A percentile compares a stretch with the other conserved stretches of the same genome.
Conservation (phyloP, 1,284 basidiomycete species). For the Tilletia indica region DNA sequence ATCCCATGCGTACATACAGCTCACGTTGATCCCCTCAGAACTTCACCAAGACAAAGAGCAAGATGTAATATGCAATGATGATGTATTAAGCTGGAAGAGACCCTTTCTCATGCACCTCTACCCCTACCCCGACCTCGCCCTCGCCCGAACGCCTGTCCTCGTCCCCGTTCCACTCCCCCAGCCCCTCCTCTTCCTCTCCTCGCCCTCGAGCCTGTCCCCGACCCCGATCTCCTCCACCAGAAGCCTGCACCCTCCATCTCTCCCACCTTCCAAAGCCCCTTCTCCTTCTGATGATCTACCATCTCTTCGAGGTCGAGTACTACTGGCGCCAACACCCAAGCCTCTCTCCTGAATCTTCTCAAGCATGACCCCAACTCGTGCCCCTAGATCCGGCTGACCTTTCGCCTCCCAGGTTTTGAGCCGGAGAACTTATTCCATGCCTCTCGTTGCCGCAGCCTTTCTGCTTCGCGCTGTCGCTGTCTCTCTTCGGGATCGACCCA, state of each 20-base stretch:
- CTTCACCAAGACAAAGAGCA: no score
- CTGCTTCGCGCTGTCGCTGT: constrained; percentile 32
- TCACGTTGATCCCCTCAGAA: no score
- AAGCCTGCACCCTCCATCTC: background rate
- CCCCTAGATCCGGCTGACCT: constrained; percentile 52
- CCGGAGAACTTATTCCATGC: constrained; percentile 49
- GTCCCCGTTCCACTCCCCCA: background rate
- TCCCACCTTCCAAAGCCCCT: background rate
- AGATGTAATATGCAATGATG: no score
- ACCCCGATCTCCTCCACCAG: background rate
- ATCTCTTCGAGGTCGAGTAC: background rate
- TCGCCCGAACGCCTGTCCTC: background rate
- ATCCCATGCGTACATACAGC: no score
- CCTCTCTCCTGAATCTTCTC: constrained; percentile 24
- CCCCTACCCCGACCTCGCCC: background rate
- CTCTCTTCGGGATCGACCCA: constrained; percentile 28
- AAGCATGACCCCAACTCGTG: constrained; percentile 52
- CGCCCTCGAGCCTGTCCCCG: background rate
- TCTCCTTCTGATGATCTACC: background rate
- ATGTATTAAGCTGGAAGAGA: no score
- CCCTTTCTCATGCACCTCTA: no score
- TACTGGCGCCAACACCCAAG: background rate
- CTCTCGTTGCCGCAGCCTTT: constrained; percentile 37
- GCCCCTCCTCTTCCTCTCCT: background rate
- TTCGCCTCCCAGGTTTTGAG: constrained; percentile 40